These are phyloP conservation scores for Quercus rubra DNA, from an alignment of 306 rosid genomes.

Conservation along the genomic window DNA sequence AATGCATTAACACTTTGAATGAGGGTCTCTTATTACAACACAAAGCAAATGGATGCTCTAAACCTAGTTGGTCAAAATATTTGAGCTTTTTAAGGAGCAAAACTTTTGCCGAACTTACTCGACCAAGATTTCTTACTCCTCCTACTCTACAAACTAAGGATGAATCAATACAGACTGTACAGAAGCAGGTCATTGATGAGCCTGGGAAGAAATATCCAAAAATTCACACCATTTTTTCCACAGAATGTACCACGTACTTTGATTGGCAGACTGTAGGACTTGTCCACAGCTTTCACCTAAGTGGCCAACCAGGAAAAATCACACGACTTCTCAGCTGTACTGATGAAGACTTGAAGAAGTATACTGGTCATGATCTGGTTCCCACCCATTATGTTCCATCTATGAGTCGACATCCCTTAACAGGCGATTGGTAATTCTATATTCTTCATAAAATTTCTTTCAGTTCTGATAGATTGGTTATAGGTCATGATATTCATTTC, in stretches of 20 bases:
- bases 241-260: constrained; percentile 84
- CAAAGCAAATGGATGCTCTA: constrained; percentile 75
- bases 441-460: constrained; percentile 11
- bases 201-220: constrained; percentile 55
- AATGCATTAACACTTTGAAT: constrained; percentile 78
- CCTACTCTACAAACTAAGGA: constrained; percentile 62
- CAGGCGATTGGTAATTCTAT: constrained; percentile 86
- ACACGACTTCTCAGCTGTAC: constrained; percentile 97
- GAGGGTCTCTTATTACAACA: constrained; percentile 89
- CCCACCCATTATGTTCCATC: constrained; percentile 98
- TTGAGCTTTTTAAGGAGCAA: constrained; percentile 84
- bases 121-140: constrained; percentile 63
- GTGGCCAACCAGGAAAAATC: constrained; percentile 96
- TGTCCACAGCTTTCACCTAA: constrained; percentile 75
- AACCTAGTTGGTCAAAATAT: constrained; percentile 81
- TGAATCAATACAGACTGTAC: constrained; percentile 21
- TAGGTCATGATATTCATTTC: constrained; percentile 2
- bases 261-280: constrained; percentile 99
- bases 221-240: constrained; percentile 86
- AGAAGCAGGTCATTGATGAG: constrained; percentile 29
- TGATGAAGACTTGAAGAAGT: constrained; percentile 62
- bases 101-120: constrained; percentile 71
- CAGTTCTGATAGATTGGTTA: not conserved
- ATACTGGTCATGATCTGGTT: constrained; percentile 81
- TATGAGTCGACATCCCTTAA: constrained; percentile 90